Conservation (phyloP, 345 rosid species). For the sweet orange (Citrus sinensis) region DVS_A1.0 CM039161.1:21047501-21048000, state of each 20-base stretch:
- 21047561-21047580: slow-evolving; percentile 88
- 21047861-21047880: slow-evolving; percentile 4
- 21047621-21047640: slow-evolving; percentile 62
- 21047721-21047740: slow-evolving; percentile 83
- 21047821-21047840: slow-evolving; percentile 9
- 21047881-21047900: slow-evolving; percentile 10
- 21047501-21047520: slow-evolving; percentile 90
- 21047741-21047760: slow-evolving; percentile 96
- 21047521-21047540: slow-evolving; percentile 86
- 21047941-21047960: slow-evolving; percentile 93
- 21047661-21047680: slow-evolving; percentile 92
- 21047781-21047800: slow-evolving; percentile 80
- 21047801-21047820: neutral
- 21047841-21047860: neutral
- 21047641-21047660: slow-evolving; percentile 78
- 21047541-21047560: slow-evolving; percentile 92
- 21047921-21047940: slow-evolving; percentile 90
- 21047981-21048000: slow-evolving; percentile 89
- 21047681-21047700: slow-evolving; percentile 94
- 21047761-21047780: slow-evolving; percentile 98
- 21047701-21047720: slow-evolving; percentile 92
- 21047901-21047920: slow-evolving; percentile 94
- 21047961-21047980: slow-evolving; percentile 96
- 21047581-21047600: slow-evolving; percentile 73
- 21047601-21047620: slow-evolving; percentile 45